Conservation (phyloP, 495 filamentous ascomycete species). For the Aspergillus taichungensis region DNA sequence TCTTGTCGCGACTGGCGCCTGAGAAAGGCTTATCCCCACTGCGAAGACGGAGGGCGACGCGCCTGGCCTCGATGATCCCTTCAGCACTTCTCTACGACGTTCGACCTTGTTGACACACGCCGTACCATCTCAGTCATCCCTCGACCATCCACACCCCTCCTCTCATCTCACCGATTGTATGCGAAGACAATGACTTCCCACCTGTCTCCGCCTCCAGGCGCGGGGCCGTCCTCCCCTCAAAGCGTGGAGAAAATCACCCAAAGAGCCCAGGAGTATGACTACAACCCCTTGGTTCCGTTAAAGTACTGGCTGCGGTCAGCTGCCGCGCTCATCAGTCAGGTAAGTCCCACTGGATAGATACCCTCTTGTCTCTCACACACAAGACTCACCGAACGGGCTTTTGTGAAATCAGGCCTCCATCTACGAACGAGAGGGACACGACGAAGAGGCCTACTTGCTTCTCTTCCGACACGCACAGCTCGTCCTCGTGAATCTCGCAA, state of each 20-base stretch:
- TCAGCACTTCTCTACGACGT: background rate
- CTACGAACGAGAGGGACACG: slow-evolving; percentile 77
- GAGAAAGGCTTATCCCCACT: slow-evolving; percentile 14
- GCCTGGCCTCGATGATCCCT: slow-evolving; percentile 9
- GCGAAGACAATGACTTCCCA: slow-evolving; percentile 21
- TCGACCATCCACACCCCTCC: background rate
- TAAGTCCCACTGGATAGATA: slow-evolving; percentile 20
- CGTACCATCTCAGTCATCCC: slow-evolving; percentile 12
- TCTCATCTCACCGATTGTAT: background rate
- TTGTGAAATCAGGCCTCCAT: slow-evolving; percentile 49
- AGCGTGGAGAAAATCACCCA: slow-evolving; percentile 63
- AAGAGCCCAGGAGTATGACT: slow-evolving; percentile 68
- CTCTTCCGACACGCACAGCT: slow-evolving; percentile 74
- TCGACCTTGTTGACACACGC: background rate
- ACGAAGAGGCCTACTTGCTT: slow-evolving; percentile 79
- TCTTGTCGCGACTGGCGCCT: slow-evolving; percentile 7
- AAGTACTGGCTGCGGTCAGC: slow-evolving; percentile 78
- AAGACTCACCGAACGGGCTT: background rate
- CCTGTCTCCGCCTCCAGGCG: slow-evolving; percentile 8
- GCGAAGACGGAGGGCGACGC: background rate
- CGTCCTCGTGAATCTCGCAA: slow-evolving; percentile 49
- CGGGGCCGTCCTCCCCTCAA: slow-evolving; percentile 41
- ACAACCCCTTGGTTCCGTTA: slow-evolving; percentile 62
- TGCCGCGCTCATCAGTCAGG: slow-evolving; percentile 70
- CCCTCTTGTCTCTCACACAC: background rate